These are phyloP conservation scores for Penicillium simplicissimum DNA, from an alignment of 495 filamentous ascomycete genomes.

Conservation along the genomic window DNA sequence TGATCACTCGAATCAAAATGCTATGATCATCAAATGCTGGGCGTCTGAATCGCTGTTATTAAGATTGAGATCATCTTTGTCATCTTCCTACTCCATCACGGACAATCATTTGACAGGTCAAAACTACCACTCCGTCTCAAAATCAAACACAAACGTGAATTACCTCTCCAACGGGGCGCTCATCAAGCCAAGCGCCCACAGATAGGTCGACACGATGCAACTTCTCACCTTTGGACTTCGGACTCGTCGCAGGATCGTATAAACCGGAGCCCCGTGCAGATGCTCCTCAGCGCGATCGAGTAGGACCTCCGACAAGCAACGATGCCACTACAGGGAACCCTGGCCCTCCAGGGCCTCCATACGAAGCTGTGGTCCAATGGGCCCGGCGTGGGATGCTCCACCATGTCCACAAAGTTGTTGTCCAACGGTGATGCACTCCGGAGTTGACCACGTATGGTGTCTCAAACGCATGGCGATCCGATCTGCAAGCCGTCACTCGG, in stretches of 20 bases:
- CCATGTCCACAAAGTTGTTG: constrained; percentile 9
- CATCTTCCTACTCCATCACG: neutral
- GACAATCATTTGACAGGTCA: neutral
- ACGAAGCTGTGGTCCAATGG: constrained; percentile 10
- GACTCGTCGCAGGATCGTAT: constrained; percentile 3
- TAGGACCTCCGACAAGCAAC: neutral
- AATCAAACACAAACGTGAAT: neutral
- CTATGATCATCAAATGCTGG: too few species aligned
- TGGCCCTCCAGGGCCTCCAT: constrained; percentile 9
- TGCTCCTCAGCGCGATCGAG: constrained; percentile 1
- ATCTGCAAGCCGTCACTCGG: constrained; percentile 40
- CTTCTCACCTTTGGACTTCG: neutral
- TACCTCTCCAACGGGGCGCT: neutral
- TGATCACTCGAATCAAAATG: neutral
- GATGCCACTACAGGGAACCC: constrained; percentile 11
- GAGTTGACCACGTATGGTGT: constrained; percentile 35
- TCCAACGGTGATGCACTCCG: constrained; percentile 30
- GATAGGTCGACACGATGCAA: constrained; percentile 1
- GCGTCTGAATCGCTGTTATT: too few species aligned
- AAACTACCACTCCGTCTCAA: neutral
- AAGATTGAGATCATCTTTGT: neutral
- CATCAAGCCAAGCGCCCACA: constrained; percentile 1
- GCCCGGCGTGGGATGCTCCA: constrained; percentile 9
- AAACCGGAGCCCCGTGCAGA: constrained; percentile 4
- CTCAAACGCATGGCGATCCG: constrained; percentile 40